Evolutionary conservation across 371 early-diverging fungal genomes (phyloP).

Genomic region (Choanephora cucurbitarum): DNA sequence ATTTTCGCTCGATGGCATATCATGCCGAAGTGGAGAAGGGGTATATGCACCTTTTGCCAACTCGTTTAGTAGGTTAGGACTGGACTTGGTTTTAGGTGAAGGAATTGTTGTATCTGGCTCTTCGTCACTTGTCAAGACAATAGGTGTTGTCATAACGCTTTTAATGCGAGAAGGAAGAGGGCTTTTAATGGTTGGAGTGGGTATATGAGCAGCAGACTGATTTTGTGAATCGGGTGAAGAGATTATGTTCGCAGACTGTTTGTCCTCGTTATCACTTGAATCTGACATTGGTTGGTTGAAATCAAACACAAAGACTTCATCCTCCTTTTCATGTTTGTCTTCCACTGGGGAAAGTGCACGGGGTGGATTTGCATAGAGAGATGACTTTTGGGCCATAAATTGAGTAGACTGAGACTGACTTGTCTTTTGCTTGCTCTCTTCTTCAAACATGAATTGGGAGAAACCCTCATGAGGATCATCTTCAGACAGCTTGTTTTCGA

Average conservation of each 20-base stretch:
- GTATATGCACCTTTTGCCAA: conserved; percentile 8
- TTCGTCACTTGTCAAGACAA: not conserved
- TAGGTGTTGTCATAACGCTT: too few species aligned
- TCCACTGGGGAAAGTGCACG: too few species aligned
- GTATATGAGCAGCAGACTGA: not conserved
- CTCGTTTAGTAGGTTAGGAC: not conserved
- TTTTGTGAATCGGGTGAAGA: too few species aligned
- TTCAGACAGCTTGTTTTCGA: conserved; percentile 15
- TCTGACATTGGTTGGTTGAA: not conserved
- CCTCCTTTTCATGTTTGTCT: not conserved
- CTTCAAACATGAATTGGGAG: not conserved
- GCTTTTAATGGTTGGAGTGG: not conserved
- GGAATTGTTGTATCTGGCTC: not conserved
- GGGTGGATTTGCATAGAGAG: not conserved
- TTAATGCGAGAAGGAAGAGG: too few species aligned
- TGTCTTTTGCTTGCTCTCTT: not conserved
- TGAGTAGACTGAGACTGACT: not conserved
- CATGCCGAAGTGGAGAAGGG: conserved; percentile 2
- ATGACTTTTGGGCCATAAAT: not conserved
- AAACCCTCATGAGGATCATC: not conserved
- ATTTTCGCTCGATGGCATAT: not conserved
- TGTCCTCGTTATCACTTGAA: not conserved
- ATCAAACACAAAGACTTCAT: not conserved
- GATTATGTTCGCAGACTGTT: too few species aligned
- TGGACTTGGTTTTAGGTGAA: not conserved